Conservation (phyloP, 2,329 filamentous ascomycete genomes). For the Monilinia fructicola region DNA sequence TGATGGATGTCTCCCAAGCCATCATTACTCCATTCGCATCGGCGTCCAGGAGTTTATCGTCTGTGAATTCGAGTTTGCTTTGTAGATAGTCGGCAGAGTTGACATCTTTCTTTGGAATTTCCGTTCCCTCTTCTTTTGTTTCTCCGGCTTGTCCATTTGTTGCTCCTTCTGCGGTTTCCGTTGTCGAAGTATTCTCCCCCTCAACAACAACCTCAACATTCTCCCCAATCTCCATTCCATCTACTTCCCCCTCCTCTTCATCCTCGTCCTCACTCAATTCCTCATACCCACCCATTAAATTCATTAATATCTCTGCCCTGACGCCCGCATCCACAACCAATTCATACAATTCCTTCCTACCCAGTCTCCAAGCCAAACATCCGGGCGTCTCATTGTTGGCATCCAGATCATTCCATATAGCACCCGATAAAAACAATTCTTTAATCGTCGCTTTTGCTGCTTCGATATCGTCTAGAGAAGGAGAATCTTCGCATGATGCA, state of each 20-base stretch:
- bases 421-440: conserved; percentile 80
- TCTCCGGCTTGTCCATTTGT: conserved; percentile 11
- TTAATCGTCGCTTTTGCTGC: conserved; percentile 67
- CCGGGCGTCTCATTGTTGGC: conserved; percentile 84
- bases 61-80: conserved; percentile 63
- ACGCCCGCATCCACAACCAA: conserved; percentile 87
- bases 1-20: conserved; percentile 86
- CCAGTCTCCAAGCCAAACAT: conserved; percentile 73
- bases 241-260: conserved; percentile 44
- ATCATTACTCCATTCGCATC: conserved; percentile 89
- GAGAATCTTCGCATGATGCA: conserved; percentile 50
- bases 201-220: conserved; percentile 34
- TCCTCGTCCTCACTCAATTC: conserved; percentile 52
- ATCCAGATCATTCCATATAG: conserved; percentile 97
- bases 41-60: conserved; percentile 68
- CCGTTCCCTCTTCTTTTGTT: conserved; percentile 24
- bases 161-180: conserved; percentile 32
- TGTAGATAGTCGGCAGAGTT: conserved; percentile 68
- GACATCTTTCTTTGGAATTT: conserved; percentile 44
- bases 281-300: conserved; percentile 79
- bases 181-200: conserved; percentile 31
- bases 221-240: conserved; percentile 34
- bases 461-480: conserved; percentile 46
- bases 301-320: conserved; percentile 82
- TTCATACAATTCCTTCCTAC: conserved; percentile 70